These are phyloP conservation scores for Hibiscus tridactylites DNA, from an alignment of 345 rosid species.

Conservation along the genomic window DNA sequence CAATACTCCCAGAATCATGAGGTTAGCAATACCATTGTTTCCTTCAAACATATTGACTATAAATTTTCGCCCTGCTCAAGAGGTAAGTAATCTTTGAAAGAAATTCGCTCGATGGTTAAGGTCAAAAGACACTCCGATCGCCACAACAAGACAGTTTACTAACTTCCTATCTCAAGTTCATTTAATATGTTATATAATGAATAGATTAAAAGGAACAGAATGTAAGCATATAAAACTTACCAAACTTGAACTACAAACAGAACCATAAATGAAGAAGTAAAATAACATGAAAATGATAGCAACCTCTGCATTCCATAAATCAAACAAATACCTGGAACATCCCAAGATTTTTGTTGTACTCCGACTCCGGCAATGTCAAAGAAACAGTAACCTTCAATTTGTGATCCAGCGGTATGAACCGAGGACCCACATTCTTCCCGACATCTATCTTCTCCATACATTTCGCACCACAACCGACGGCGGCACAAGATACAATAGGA, in stretches of 20 bases:
- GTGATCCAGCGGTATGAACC: conserved; percentile 35
- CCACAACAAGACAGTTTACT: not conserved
- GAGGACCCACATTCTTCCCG: conserved; percentile 12
- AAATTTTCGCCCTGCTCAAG: not conserved
- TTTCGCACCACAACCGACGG: conserved; percentile 35
- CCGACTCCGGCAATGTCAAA: conserved; percentile 69
- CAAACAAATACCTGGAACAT: conserved; percentile 60
- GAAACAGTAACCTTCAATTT: conserved; percentile 33
- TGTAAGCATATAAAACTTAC: not conserved
- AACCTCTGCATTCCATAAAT: not conserved
- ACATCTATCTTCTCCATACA: conserved; percentile 36
- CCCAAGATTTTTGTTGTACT: conserved; percentile 73
- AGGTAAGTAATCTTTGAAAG: not conserved
- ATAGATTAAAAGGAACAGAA: not conserved
- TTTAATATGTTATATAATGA: not conserved
- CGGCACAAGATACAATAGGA: conserved; percentile 46
- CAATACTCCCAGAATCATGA: not conserved
- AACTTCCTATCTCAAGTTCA: not conserved
- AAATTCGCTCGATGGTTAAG: not conserved
- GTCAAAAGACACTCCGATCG: not conserved
- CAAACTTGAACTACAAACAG: not conserved
- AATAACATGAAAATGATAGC: not conserved
- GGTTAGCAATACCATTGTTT: not conserved
- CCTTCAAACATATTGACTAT: not conserved
- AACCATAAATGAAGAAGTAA: not conserved